Evolutionary conservation across 495 filamentous ascomycete genomes (phyloP), one percentile per base, ranked within the genome.

Genomic region (Letharia lupina): DNA sequence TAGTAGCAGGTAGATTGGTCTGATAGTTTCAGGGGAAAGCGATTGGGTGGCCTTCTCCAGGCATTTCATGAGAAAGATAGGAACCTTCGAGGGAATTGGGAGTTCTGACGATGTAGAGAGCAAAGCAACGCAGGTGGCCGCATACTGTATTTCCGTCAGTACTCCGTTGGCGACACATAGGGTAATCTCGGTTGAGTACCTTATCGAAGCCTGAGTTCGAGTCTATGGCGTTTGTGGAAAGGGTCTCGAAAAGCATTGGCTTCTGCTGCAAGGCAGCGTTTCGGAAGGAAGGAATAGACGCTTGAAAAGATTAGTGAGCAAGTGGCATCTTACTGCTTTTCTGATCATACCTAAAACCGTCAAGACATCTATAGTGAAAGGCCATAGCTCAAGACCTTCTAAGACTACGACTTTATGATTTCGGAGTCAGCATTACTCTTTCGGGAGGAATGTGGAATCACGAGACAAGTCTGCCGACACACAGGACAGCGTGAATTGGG

Each of bases 331-430:
- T 40, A 18, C 39, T 9, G 42, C 6, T 18, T 23, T 33, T 60
- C 2, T 0, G 12, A 60, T 44, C 75, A 67, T 71, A 83, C 81
- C 74, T 45, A 84, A 76, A 16, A 61, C 69, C 6, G 70, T 40
- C 28, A 84, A 63, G 13, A 83, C 58, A 23, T 73, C 71, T 41
- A 83, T 60, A 20, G 77, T 75, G 39, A 75, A 74, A 2, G 72
- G 73, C 44, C 78, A 80, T 50, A 71, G 75, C 10, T 79, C 75
- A 12, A 82, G 69, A 11, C 76, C 75, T 54, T 84, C 80, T 20
- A 83, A 70, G 47, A 82, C 66, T 47, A 78, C 70, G 47, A 77
- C 23, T 28, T 28, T 28, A 28, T 28, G 23, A 28, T 28, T 28
- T 28, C 23, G 23, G 23, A 28, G 23, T 28, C 1, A 28, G 23